A percentile compares a stretch with the other conserved stretches of the same genome.
These are phyloP conservation scores for Leucocoprinus leucothites DNA, from an alignment of 768 basidiomycete species.

Conservation along the genomic window DNA sequence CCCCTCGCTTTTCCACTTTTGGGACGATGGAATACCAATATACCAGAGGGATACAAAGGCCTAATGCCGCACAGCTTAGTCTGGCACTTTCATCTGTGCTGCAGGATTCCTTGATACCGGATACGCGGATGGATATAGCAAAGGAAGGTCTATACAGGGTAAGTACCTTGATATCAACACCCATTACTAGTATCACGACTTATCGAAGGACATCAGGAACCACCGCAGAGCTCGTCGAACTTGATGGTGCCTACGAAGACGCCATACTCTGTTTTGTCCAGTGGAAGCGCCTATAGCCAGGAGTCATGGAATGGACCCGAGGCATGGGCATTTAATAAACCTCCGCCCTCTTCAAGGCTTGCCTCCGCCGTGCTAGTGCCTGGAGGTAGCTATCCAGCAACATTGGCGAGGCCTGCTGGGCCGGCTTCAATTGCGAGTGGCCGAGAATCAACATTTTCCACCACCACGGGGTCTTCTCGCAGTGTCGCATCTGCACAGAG, in stretches of 20 bases:
- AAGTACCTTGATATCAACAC: not conserved
- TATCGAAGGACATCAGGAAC: not conserved
- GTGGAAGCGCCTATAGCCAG: not conserved
- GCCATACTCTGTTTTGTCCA: not conserved
- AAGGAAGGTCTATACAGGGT: not conserved
- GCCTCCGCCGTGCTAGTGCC: not conserved
- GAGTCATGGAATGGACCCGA: slow-evolving; percentile 3
- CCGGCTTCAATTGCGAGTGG: too few relatives aligned
- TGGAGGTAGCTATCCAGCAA: not conserved
- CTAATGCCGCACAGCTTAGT: not conserved
- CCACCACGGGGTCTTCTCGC: too few relatives aligned
- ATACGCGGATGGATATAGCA: not conserved
- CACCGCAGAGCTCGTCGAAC: not conserved
- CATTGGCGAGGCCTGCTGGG: not conserved
- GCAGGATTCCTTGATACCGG: not conserved
- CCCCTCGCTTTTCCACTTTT: not conserved
- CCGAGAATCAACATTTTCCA: too few relatives aligned
- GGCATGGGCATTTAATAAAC: slow-evolving; percentile 2
- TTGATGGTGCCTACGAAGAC: not conserved
- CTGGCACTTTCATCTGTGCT: slow-evolving; percentile 5
- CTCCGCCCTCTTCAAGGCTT: not conserved
- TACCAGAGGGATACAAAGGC: not conserved
- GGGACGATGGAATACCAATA: slow-evolving; percentile 7
- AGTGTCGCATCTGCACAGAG: too few relatives aligned
- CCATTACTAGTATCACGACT: not conserved